Conservation (phyloP, 306 rosid species). For the Dalbergia cochinchinensis region DNA sequence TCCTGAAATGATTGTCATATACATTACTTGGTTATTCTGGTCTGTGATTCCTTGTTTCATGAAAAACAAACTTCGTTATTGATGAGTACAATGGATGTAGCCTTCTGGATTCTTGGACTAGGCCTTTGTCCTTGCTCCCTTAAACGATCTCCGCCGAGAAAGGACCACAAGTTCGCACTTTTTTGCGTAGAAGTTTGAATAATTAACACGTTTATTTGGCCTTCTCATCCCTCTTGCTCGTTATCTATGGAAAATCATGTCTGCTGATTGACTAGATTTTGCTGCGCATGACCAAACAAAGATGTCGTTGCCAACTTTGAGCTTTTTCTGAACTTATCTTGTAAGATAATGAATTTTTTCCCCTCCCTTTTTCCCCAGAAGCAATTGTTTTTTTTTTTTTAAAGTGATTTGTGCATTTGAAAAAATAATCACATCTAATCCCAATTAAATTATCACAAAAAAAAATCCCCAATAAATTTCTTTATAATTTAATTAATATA, state of each 20-base stretch:
- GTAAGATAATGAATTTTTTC: background rate
- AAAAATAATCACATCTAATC: no score
- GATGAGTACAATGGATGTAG: slow-evolving; percentile 19
- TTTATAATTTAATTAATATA: no score
- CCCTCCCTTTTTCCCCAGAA: background rate
- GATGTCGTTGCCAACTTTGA: slow-evolving; percentile 40
- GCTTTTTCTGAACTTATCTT: background rate
- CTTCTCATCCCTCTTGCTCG: slow-evolving; percentile 33
- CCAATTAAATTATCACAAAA: no score
- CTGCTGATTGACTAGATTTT: slow-evolving; percentile 28
- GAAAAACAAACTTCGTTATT: background rate
- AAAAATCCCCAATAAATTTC: no score
- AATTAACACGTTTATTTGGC: background rate
- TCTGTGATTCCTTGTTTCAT: slow-evolving; percentile 35
- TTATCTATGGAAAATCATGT: slow-evolving; percentile 15
- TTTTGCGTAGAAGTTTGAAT: slow-evolving; percentile 12
- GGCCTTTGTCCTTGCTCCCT: background rate
- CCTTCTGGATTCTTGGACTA: slow-evolving; percentile 28
- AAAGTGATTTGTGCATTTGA: background rate
- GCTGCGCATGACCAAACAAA: slow-evolving; percentile 39
- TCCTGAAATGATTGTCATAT: slow-evolving; percentile 66
- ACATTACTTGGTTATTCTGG: slow-evolving; percentile 36
- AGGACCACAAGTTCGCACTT: slow-evolving; percentile 49
- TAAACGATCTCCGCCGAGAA: background rate
- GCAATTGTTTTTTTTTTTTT: background rate